phyloP scores from a whole-genome alignment of 139 green algal species.

The Haematococcus sp. region DNA sequence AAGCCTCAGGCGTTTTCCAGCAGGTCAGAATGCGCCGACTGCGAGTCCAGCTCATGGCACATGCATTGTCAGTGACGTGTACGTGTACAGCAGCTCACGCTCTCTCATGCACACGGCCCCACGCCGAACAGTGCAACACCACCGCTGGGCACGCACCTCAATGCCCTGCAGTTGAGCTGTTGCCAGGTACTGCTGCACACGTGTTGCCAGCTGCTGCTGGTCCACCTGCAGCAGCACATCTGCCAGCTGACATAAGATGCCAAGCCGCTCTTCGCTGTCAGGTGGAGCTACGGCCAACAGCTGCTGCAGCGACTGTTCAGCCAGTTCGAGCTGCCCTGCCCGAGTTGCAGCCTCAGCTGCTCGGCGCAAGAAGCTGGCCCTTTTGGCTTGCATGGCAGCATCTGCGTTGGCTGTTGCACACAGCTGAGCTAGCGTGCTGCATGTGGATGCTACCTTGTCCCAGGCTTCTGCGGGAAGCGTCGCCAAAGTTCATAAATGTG shows the following conservation, averaged over 20 bases:
- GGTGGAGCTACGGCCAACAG: conserved; percentile 16
- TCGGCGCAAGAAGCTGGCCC: neutral
- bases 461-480: conserved; percentile 14
- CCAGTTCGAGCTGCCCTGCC: conserved; percentile 40
- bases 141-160: neutral
- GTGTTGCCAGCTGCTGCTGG: neutral
- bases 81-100: too few relatives aligned
- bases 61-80: too few relatives aligned
- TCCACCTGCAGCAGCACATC: conserved; percentile 45
- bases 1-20: neutral
- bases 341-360: conserved; percentile 17
- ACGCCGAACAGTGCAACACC: neutral
- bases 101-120: neutral
- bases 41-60: too few relatives aligned
- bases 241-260: conserved; percentile 48
- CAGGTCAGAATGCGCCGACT: too few relatives aligned
- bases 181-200: neutral
- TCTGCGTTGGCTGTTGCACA: neutral
- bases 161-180: neutral
- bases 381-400: neutral
- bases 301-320: conserved; percentile 28
- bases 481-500: neutral
- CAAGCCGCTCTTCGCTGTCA: conserved; percentile 29
- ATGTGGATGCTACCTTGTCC: neutral
- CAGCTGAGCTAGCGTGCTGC: neutral